These are phyloP conservation scores for Globisporangium apiculatum DNA, from an alignment of 352 stramenopile species.

Conservation along the genomic window DNA sequence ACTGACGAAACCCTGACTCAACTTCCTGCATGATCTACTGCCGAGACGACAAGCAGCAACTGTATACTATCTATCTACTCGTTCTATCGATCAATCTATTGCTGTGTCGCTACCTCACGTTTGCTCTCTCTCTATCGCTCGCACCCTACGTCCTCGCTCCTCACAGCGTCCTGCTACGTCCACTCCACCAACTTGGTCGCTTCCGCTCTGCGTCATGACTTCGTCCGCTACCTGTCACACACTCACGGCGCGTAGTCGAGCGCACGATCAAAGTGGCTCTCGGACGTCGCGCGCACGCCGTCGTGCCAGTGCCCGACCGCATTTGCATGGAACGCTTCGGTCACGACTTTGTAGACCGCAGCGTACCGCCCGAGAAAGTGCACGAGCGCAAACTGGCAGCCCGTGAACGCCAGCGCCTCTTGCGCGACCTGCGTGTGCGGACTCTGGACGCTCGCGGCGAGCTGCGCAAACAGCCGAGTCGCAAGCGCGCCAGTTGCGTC, in stretches of 20 bases:
- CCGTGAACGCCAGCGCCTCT: conserved; percentile 75
- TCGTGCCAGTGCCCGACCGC: conserved; percentile 67
- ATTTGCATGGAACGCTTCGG: conserved; percentile 54
- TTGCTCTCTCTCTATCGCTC: no score
- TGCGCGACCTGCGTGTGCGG: conserved; percentile 66
- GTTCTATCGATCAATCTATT: no score
- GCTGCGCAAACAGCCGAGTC: conserved; percentile 42
- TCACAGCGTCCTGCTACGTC: no score
- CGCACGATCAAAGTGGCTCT: conserved; percentile 65
- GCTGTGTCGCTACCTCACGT: no score
- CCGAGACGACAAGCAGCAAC: no score
- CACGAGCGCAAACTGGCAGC: conserved; percentile 73
- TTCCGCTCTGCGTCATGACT: no score
- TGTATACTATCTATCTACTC: no score
- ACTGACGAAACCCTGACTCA: no score
- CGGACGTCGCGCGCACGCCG: conserved; percentile 51
- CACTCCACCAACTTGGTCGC: no score
- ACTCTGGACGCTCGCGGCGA: conserved; percentile 54
- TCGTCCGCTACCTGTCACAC: no score
- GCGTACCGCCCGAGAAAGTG: conserved; percentile 66
- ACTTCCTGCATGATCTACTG: no score
- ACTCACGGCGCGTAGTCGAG: conserved; percentile 57
- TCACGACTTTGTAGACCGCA: conserved; percentile 60
- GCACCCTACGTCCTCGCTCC: no score
- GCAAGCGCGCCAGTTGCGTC: conserved; percentile 27